Percentiles rank a stretch among this genome's conserved stretches.
These are phyloP conservation scores for Boletus vermiculosoides DNA, from an alignment of 768 basidiomycete genomes.

Conservation along the genomic window DNA sequence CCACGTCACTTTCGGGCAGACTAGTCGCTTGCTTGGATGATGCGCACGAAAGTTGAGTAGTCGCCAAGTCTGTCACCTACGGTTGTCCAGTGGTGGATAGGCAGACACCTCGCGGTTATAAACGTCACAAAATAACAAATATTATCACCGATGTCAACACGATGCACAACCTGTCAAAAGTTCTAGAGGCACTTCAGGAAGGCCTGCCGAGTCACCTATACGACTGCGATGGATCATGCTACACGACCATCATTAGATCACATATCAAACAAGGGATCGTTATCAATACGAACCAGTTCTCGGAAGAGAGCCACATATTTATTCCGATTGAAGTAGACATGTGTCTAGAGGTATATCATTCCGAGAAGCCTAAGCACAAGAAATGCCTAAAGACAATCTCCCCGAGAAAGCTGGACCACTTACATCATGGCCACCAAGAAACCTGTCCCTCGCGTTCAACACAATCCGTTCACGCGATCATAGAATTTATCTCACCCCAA, in stretches of 20 bases:
- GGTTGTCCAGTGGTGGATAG: not conserved
- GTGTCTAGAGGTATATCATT: conserved; percentile 4
- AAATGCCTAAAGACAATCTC: not conserved
- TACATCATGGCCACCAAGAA: not conserved
- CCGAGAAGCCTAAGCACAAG: conserved; percentile 6
- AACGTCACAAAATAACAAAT: conserved; percentile 3
- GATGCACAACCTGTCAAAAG: not conserved
- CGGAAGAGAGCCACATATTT: conserved; percentile 1
- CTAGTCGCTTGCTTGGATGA: not conserved
- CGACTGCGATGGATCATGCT: not conserved
- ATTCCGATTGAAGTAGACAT: conserved; percentile 2
- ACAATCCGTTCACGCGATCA: not conserved
- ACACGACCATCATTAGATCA: not conserved
- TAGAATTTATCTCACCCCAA: not conserved
- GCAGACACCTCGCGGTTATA: not conserved
- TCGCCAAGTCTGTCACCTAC: conserved; percentile 5
- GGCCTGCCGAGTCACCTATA: not conserved
- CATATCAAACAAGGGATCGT: not conserved
- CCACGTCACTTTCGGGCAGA: not conserved
- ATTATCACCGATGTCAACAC: not conserved
- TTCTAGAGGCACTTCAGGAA: not conserved
- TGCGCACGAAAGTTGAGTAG: not conserved
- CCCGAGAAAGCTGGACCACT: not conserved
- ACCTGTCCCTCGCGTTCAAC: not conserved
- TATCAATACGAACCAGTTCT: not conserved